Percentiles rank a stretch among this genome's conserved stretches.
These are phyloP conservation scores for Zizania latifolia DNA, from an alignment of 176 grass and related monocot species.

Conservation along the genomic window DNA sequence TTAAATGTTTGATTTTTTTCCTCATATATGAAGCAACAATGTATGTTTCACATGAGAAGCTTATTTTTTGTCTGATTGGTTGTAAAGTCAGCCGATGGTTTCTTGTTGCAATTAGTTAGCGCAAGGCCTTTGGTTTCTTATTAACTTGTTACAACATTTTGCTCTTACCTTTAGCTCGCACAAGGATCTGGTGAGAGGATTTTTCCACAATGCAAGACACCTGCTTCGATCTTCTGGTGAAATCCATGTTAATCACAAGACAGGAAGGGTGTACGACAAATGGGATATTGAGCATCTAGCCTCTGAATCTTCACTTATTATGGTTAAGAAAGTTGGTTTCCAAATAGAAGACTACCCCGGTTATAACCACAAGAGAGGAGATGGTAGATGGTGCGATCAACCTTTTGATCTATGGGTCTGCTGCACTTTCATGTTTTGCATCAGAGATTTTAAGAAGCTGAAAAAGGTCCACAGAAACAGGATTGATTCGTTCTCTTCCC, in stretches of 20 bases:
- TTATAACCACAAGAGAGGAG: constrained; percentile 66
- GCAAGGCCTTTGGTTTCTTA: neutral
- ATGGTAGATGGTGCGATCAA: constrained; percentile 27
- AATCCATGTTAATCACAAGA: constrained; percentile 67
- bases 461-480: neutral
- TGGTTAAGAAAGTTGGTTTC: constrained; percentile 13
- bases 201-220: constrained; percentile 33
- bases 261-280: constrained; percentile 1
- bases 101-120: neutral
- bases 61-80: neutral
- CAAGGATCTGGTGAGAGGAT: constrained; percentile 17
- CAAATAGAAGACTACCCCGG: constrained; percentile 47
- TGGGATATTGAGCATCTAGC: constrained; percentile 50
- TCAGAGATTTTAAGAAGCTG: constrained; percentile 8
- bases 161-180: constrained; percentile 39
- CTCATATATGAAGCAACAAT: neutral
- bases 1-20: neutral
- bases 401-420: constrained; percentile 34
- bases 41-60: neutral
- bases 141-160: neutral
- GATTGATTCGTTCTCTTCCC: neutral
- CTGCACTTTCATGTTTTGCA: constrained; percentile 47
- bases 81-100: neutral
- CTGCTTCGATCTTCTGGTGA: constrained; percentile 44
- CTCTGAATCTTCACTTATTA: constrained; percentile 22